Evolutionary conservation across 805 yeast species (phyloP).

Genomic region (Candida broadrunensis): DNA sequence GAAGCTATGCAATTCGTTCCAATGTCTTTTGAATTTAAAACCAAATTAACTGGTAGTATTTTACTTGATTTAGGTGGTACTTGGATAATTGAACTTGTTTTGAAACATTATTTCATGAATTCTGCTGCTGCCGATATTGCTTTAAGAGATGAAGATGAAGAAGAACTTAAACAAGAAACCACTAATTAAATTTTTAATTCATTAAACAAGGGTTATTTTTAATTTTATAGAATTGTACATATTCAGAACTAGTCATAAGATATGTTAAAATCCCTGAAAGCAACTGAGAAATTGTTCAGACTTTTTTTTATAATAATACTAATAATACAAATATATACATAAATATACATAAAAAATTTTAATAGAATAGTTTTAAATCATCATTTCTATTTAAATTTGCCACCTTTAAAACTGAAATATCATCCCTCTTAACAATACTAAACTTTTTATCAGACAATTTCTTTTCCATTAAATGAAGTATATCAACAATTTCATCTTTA

Average conservation of each 20-base stretch:
- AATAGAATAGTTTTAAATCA: slow-evolving; percentile 19
- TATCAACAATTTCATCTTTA: slow-evolving; percentile 26
- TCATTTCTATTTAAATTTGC: slow-evolving; percentile 20
- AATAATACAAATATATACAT: no score
- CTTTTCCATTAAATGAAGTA: slow-evolving; percentile 17
- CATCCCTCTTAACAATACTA: slow-evolving; percentile 18
- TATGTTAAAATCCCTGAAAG: no score
- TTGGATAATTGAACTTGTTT: slow-evolving; percentile 73
- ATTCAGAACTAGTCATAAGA: no score
- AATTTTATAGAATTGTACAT: no score
- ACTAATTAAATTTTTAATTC: no score
- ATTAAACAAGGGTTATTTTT: no score
- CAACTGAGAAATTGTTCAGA: no score
- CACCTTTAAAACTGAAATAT: slow-evolving; percentile 23
- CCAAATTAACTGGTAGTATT: slow-evolving; percentile 71
- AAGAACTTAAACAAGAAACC: not conserved
- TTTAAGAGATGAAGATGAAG: slow-evolving; percentile 23
- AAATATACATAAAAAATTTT: no score
- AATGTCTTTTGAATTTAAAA: slow-evolving; percentile 71
- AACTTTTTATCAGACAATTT: slow-evolving; percentile 14
- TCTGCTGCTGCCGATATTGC: slow-evolving; percentile 93
- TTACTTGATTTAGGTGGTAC: slow-evolving; percentile 72
- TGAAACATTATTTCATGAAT: slow-evolving; percentile 86
- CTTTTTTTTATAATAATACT: no score
- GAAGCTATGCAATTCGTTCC: slow-evolving; percentile 90